Conservation (phyloP, 352 stramenopile species). For the Globisporangium parvum region DNA sequence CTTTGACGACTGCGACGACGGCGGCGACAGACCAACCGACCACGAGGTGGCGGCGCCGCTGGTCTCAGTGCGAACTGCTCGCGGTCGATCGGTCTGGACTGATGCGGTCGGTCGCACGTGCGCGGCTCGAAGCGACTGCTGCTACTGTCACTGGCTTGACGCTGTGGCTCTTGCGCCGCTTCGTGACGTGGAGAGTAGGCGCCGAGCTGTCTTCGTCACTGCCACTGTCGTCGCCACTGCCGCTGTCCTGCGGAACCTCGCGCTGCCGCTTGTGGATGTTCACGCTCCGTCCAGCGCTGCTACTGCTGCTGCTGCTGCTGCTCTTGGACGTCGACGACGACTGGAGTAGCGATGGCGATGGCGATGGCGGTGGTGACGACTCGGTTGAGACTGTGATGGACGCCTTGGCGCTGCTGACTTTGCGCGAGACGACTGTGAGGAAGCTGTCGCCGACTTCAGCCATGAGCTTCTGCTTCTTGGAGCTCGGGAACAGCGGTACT, state of each 20-base stretch:
- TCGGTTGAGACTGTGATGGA: neutral
- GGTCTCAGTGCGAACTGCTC: too few relatives aligned
- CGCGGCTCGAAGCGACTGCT: neutral
- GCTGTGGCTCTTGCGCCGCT: conserved; percentile 36
- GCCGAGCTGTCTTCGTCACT: conserved; percentile 12
- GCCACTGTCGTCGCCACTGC: too few relatives aligned
- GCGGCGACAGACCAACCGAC: too few relatives aligned
- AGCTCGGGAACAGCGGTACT: conserved; percentile 29
- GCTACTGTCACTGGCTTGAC: too few relatives aligned
- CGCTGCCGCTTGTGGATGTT: conserved; percentile 41
- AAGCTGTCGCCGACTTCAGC: conserved; percentile 32
- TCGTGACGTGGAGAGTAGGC: conserved; percentile 29
- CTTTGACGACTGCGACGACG: too few relatives aligned
- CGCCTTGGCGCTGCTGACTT: conserved; percentile 8
- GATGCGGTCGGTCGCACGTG: neutral
- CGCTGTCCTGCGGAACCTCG: conserved; percentile 8
- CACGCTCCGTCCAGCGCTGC: conserved; percentile 3
- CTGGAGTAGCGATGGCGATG: neutral
- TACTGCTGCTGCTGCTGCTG: conserved; percentile 6
- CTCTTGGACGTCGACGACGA: neutral
- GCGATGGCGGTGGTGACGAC: neutral
- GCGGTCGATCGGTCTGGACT: too few relatives aligned
- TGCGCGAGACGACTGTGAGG: conserved; percentile 31
- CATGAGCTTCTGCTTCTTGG: conserved; percentile 53
- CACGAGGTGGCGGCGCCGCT: too few relatives aligned